These are phyloP conservation scores for Termitomyces titanicus DNA, from an alignment of 768 basidiomycete species.

Conservation along the genomic window DNA sequence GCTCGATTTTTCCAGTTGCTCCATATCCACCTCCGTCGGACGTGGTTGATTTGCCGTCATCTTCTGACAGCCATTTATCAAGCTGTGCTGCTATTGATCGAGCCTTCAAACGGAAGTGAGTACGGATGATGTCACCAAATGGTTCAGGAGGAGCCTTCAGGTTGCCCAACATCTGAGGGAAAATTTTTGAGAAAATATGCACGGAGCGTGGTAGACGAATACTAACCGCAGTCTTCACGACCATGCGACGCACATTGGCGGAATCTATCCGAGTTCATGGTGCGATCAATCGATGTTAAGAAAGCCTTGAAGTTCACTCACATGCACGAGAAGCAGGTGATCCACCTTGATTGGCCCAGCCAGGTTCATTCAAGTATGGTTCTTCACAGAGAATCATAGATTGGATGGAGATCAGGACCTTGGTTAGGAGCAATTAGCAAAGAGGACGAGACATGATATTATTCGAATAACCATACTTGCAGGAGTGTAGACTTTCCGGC, in stretches of 20 bases:
- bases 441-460: constrained; percentile 12
- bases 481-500: constrained; percentile 85
- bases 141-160: constrained; percentile 80
- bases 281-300: neutral
- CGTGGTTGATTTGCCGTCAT: constrained; percentile 63
- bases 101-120: constrained; percentile 88
- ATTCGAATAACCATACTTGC: constrained; percentile 49
- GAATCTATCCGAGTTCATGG: constrained; percentile 54
- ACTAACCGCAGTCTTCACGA: constrained; percentile 79
- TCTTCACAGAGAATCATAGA: constrained; percentile 96
- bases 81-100: constrained; percentile 66
- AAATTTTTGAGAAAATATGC: constrained; percentile 2
- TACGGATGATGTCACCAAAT: constrained; percentile 82
- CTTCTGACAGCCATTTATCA: constrained; percentile 71
- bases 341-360: constrained; percentile 72
- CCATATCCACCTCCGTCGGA: constrained; percentile 50
- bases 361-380: constrained; percentile 91
- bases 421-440: constrained; percentile 38
- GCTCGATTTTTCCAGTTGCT: constrained; percentile 26
- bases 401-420: constrained; percentile 93
- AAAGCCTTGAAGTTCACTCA: constrained; percentile 30
- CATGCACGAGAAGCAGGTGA: constrained; percentile 75
- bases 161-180: constrained; percentile 74
- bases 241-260: constrained; percentile 91
- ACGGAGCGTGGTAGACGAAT: neutral